Conservation (phyloP, 352 stramenopile species). For the Phytophthora palmivora region DNA sequence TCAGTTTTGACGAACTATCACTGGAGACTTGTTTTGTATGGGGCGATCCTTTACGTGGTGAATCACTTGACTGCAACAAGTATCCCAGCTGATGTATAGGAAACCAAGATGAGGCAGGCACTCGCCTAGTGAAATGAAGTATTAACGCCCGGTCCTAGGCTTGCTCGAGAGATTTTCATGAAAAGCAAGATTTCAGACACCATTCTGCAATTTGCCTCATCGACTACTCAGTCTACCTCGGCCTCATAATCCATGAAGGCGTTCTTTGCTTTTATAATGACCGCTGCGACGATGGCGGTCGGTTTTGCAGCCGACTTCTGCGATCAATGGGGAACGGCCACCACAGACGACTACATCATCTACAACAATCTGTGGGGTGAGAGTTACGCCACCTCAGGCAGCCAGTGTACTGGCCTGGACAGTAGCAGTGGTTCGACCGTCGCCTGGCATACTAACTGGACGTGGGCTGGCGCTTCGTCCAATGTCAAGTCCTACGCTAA, state of each 20-base stretch:
- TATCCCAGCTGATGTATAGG: conserved; percentile 21
- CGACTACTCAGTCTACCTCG: not conserved
- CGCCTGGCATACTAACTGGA: conserved; percentile 42
- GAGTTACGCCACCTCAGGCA: conserved; percentile 36
- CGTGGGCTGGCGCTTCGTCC: conserved; percentile 31
- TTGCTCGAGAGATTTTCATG: too few species aligned
- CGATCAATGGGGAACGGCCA: conserved; percentile 40
- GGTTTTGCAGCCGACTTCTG: conserved; percentile 18
- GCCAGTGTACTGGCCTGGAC: conserved; percentile 49
- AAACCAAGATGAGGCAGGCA: conserved; percentile 12
- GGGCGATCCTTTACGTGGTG: conserved; percentile 18
- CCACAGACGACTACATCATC: conserved; percentile 45
- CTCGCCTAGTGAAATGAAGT: conserved; percentile 10
- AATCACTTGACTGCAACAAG: conserved; percentile 11
- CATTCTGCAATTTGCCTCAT: conserved; percentile 29
- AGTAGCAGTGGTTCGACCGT: conserved; percentile 36
- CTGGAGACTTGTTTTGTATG: conserved; percentile 12
- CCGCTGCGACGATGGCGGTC: not conserved
- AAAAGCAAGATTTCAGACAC: not conserved
- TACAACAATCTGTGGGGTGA: conserved; percentile 58
- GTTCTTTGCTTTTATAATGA: conserved; percentile 8
- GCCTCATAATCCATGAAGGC: conserved; percentile 20
- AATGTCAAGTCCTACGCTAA: conserved; percentile 60
- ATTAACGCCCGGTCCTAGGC: too few species aligned
- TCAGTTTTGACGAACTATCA: conserved; percentile 9